Percentiles rank a stretch among this genome's conserved stretches.
These are phyloP conservation scores for Rhodotorula sp. DNA, from an alignment of 1,284 basidiomycete species.

Conservation along the genomic window DNA sequence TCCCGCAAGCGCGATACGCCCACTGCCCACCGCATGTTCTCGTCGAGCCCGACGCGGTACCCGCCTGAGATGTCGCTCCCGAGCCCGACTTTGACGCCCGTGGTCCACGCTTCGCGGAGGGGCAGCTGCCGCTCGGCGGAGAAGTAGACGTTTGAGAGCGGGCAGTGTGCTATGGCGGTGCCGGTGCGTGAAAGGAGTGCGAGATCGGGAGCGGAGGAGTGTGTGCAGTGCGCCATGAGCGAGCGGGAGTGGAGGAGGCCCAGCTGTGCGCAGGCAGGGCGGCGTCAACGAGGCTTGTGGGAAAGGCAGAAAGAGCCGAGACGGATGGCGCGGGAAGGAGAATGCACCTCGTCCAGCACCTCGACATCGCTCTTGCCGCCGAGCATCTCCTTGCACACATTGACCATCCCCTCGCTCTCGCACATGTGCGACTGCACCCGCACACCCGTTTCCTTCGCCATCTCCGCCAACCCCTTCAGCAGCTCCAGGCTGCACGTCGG, in stretches of 20 bases:
- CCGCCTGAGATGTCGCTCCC: slow-evolving; percentile 84
- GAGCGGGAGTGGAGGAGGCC: slow-evolving; percentile 65
- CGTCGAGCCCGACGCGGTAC: slow-evolving; percentile 73
- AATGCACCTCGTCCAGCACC: slow-evolving; percentile 67
- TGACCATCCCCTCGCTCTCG: slow-evolving; percentile 70
- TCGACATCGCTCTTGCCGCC: slow-evolving; percentile 66
- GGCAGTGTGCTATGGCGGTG: slow-evolving; percentile 76
- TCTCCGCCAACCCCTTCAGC: slow-evolving; percentile 61
- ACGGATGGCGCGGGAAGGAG: not conserved
- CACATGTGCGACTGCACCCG: slow-evolving; percentile 74
- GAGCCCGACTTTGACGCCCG: slow-evolving; percentile 68
- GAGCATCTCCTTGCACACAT: slow-evolving; percentile 61
- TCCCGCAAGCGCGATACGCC: slow-evolving; percentile 67
- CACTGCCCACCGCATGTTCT: slow-evolving; percentile 74
- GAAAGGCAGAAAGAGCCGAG: not conserved
- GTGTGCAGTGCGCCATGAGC: slow-evolving; percentile 83
- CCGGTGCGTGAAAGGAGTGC: slow-evolving; percentile 58
- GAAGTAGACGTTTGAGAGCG: slow-evolving; percentile 81
- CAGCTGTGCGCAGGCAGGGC: slow-evolving; percentile 53
- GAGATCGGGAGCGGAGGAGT: slow-evolving; percentile 61
- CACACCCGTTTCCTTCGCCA: slow-evolving; percentile 57
- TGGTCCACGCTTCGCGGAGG: slow-evolving; percentile 69
- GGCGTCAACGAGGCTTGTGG: not conserved
- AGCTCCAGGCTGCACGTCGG: slow-evolving; percentile 74
- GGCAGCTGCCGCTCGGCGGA: slow-evolving; percentile 67